Percentiles rank a stretch among this genome's conserved stretches.
phyloP scores from a whole-genome alignment of 106 monocot species.

The Acorus gramineus region DNA sequence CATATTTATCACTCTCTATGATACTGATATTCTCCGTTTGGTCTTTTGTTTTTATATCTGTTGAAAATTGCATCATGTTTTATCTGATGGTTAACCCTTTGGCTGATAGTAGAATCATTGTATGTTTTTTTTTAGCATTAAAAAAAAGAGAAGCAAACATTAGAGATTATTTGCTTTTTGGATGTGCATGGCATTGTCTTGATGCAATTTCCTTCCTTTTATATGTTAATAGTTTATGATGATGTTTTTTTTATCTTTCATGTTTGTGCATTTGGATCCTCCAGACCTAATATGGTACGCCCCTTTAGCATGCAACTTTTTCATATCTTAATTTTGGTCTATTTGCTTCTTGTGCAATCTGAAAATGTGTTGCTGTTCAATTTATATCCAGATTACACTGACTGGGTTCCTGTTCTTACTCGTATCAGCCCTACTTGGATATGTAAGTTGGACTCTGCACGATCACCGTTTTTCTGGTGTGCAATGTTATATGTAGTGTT shows the following conservation, averaged over 20 bases:
- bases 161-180: too few relatives aligned
- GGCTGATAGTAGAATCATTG: too few relatives aligned
- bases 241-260: slow-evolving; percentile 1
- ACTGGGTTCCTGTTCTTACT: slow-evolving; percentile 70
- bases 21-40: too few relatives aligned
- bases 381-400: slow-evolving; percentile 79
- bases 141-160: too few relatives aligned
- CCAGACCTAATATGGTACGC: slow-evolving; percentile 86
- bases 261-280: slow-evolving; percentile 12
- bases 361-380: neutral
- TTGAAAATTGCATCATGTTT: too few relatives aligned
- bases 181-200: too few relatives aligned
- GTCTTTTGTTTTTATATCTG: too few relatives aligned
- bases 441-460: slow-evolving; percentile 45
- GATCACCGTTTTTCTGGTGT: neutral
- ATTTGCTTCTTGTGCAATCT: too few relatives aligned
- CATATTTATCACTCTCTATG: too few relatives aligned
- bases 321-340: neutral
- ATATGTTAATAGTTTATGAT: neutral
- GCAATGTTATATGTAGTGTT: neutral
- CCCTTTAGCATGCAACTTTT: neutral
- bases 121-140: too few relatives aligned
- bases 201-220: neutral
- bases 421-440: slow-evolving; percentile 79
- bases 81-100: too few relatives aligned